Base-by-base conservation (phyloP, 1,284 basidiomycete genomes). In the Leccinum solheimii region DNA sequence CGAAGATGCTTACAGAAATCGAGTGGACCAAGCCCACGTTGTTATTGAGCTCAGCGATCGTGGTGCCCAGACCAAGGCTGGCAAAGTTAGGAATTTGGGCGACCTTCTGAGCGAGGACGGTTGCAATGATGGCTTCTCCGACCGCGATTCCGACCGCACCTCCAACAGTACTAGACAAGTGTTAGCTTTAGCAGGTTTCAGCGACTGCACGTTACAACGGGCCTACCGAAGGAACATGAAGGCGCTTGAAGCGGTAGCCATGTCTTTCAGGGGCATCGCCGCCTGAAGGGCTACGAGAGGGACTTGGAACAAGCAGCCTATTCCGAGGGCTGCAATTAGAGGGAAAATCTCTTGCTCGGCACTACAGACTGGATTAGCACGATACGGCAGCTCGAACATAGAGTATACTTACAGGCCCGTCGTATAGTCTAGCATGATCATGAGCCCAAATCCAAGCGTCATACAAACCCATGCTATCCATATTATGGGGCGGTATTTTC, bases 261-360 rank as follows among this genome's bases (percentile, higher is more conserved):
- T 90, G 66, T 92, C 90, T 67, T 86, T 87, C 26, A 90, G 67
- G 0, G 91, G 91, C 89, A 94, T 92, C 0, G 90, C 87, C 1
- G 90, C 89, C 76, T 92, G 91, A 13, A 45, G 11, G 19, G 43
- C 43, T 6, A 45, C 86, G 10, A 91, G 74, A 0, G 89, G 89
- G 7, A 85, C 81, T 45, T 45, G 43, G 43, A 45, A 45, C 11
- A 45, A 21, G 19, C 43, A 45, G 3, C 43, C 19, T 21, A 45
- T 45, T 21, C 43, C 43, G 5, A 45, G 5, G 19, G 43, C 43
- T 21, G 43, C 43, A 45, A 92, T 73, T 19, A 91, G 68, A 3
- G 87, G 85, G 67, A 80, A 88, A 2, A 90, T 38, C 13, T 83
- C 82, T 69, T 88, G 83, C 65, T 78, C 77, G 1, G 84, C 86